Percentiles rank a stretch among this genome's conserved stretches.
Evolutionary conservation across 305 asterid species (phyloP).

Genomic region (Fraxinus sp.): DNA sequence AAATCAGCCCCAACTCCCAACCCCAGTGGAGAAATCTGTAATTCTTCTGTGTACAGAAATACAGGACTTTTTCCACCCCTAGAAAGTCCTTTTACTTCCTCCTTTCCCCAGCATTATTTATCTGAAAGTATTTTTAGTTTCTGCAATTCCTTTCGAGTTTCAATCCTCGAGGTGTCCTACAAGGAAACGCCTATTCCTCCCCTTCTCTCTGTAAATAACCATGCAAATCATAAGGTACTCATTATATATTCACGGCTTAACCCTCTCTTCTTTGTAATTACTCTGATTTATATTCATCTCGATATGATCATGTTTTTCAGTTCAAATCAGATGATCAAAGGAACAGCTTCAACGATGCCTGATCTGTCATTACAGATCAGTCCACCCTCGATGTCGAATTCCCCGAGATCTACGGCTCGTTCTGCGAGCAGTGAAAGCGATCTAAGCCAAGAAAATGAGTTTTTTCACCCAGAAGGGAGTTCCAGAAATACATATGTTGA

Average conservation of each 20-base stretch:
- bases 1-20: background rate
- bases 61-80: background rate
- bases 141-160: background rate
- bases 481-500: slow-evolving; percentile 16
- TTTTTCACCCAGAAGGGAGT: slow-evolving; percentile 17
- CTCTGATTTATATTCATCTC: background rate
- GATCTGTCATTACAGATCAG: slow-evolving; percentile 55
- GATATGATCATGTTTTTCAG: slow-evolving; percentile 7
- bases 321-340: slow-evolving; percentile 17
- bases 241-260: background rate
- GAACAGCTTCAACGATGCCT: slow-evolving; percentile 25
- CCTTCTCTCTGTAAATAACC: background rate
- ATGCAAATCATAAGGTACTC: slow-evolving; percentile 2
- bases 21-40: background rate
- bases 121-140: background rate
- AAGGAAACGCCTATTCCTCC: background rate
- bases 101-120: background rate
- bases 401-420: slow-evolving; percentile 30
- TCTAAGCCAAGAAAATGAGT: slow-evolving; percentile 41
- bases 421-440: slow-evolving; percentile 44
- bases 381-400: slow-evolving; percentile 26
- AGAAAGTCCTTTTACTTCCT: background rate
- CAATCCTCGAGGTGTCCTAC: slow-evolving; percentile 4
- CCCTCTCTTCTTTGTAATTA: background rate
- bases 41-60: background rate